Percentiles rank a stretch among this genome's conserved stretches.
Evolutionary conservation across 2,329 filamentous ascomycete species (phyloP).

Genomic region (Aureobasidium sp.): DNA sequence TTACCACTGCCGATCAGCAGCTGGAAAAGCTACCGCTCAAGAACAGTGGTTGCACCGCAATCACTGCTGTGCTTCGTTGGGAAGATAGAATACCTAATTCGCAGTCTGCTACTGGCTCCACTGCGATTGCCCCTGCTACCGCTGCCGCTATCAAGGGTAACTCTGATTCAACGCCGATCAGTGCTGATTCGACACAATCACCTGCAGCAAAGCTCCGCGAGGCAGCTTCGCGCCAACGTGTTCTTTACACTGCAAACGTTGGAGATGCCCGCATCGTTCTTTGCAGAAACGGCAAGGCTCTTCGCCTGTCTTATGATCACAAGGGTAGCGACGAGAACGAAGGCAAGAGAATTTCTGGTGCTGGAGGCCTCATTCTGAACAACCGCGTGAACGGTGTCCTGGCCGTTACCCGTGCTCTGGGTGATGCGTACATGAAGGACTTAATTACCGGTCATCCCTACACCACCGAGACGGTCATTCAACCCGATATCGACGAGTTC

Average conservation of each 20-base stretch:
- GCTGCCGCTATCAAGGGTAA: slow-evolving; percentile 51
- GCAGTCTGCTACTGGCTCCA: slow-evolving; percentile 70
- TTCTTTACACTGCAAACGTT: slow-evolving; percentile 95
- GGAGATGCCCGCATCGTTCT: slow-evolving; percentile 93
- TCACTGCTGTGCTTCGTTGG: slow-evolving; percentile 89
- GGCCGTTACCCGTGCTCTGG: slow-evolving; percentile 86
- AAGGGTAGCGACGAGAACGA: slow-evolving; percentile 98
- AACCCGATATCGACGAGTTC: slow-evolving; percentile 90
- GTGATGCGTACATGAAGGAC: slow-evolving; percentile 97
- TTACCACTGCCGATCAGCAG: slow-evolving; percentile 83
- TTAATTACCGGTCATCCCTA: slow-evolving; percentile 96
- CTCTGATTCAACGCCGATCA: slow-evolving; percentile 35
- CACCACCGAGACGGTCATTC: slow-evolving; percentile 95
- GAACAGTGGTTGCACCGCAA: slow-evolving; percentile 95
- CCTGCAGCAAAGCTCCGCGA: slow-evolving; percentile 51
- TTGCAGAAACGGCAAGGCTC: slow-evolving; percentile 82
- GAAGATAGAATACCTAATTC: slow-evolving; percentile 82
- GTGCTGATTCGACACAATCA: slow-evolving; percentile 13
- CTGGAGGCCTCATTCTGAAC: slow-evolving; percentile 89
- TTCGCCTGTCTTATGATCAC: slow-evolving; percentile 93
- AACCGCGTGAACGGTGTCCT: slow-evolving; percentile 96
- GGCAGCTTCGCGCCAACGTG: slow-evolving; percentile 67
- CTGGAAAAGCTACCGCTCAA: slow-evolving; percentile 89
- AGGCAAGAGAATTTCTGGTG: slow-evolving; percentile 83
- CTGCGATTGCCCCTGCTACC: slow-evolving; percentile 65